Conservation (phyloP, 139 green algal species). For the Yamagishiella unicocca region DNA sequence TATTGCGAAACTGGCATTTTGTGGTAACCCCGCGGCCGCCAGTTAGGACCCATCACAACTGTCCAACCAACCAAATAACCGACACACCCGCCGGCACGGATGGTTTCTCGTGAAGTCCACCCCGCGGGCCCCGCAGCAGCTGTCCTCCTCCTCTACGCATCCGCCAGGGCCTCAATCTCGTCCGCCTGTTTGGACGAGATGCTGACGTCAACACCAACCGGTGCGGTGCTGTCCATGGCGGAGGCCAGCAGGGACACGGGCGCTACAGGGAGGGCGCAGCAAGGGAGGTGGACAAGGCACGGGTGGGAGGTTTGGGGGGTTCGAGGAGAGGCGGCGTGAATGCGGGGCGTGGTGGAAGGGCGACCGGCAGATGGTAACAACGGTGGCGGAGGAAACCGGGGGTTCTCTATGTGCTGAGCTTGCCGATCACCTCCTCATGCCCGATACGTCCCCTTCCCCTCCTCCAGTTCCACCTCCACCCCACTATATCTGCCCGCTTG, state of each 20-base stretch:
- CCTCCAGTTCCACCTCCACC: not conserved
- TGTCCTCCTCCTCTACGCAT: not conserved
- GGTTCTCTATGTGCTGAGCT: not conserved
- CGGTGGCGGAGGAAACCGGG: not conserved
- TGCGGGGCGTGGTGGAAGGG: not conserved
- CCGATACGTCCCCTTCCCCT: not conserved
- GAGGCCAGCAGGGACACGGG: conserved; percentile 22
- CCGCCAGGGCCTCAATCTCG: not conserved
- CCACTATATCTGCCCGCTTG: not conserved
- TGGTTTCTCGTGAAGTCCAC: not conserved
- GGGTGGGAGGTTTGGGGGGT: no score
- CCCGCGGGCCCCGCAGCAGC: no score
- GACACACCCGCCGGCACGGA: not conserved
- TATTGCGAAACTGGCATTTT: no score
- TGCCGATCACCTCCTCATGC: not conserved
- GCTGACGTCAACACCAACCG: conserved; percentile 34
- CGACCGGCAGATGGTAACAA: not conserved
- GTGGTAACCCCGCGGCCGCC: not conserved
- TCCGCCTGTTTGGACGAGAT: conserved; percentile 24
- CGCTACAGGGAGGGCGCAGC: not conserved
- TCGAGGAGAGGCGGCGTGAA: not conserved
- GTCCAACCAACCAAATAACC: not conserved
- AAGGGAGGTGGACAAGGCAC: no score
- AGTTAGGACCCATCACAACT: not conserved
- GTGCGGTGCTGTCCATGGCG: not conserved